Conservation (phyloP, 78 protist species). For the Emiliania huxleyi region DNA sequence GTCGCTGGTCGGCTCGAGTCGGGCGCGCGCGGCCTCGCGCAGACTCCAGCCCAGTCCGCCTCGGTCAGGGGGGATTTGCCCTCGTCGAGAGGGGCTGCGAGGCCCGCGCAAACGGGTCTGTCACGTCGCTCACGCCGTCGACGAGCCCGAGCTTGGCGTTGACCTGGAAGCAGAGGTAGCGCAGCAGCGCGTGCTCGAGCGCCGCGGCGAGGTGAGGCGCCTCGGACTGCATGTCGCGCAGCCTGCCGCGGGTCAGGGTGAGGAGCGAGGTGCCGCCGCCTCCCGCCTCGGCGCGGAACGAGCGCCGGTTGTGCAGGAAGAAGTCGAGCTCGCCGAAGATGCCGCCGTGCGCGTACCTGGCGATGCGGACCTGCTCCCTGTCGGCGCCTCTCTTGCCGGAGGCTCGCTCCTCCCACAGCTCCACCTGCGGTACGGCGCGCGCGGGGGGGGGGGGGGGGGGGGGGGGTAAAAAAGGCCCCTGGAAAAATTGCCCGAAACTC, state of each 20-base stretch:
- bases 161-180: constrained; percentile 4
- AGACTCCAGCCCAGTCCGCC: no score
- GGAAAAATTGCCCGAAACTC: not conserved
- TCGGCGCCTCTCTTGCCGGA: no score
- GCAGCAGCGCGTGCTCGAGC: constrained; percentile 7
- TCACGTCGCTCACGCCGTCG: not conserved
- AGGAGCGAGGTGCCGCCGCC: not conserved
- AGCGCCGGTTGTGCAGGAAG: not conserved
- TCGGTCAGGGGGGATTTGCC: no score
- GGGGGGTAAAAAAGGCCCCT: not conserved
- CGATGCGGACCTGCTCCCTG: no score
- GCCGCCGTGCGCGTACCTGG: not conserved
- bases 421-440: no score
- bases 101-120: no score
- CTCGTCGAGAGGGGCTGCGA: no score
- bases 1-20: no score
- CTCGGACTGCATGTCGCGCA: not conserved
- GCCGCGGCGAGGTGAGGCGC: not conserved
- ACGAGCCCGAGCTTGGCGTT: not conserved
- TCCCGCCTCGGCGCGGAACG: not conserved
- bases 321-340: constrained; percentile 21
- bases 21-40: no score
- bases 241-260: not conserved
- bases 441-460: not conserved
- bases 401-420: no score